Percentiles rank a stretch among this genome's conserved stretches.
These are phyloP conservation scores for Poa pratensis DNA, from an alignment of 176 grass and related monocot genomes.

Conservation along the genomic window DNA sequence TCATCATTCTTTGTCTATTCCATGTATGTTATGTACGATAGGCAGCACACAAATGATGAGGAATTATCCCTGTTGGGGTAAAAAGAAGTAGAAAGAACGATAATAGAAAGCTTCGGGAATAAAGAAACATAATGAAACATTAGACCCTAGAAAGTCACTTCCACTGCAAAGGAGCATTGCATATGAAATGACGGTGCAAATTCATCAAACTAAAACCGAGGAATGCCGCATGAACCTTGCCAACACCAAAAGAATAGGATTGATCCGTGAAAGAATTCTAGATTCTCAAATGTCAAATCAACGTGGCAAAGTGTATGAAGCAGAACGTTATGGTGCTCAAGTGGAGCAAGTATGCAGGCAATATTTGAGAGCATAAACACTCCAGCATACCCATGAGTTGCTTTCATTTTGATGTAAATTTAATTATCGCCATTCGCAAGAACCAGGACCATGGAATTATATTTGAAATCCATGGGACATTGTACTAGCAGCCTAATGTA, in stretches of 20 bases:
- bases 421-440: neutral
- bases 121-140: conserved; percentile 1
- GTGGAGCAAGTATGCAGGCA: neutral
- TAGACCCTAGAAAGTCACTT: neutral
- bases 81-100: neutral
- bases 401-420: neutral
- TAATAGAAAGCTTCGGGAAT: neutral
- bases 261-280: neutral
- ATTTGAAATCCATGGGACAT: neutral
- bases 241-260: neutral
- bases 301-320: conserved; percentile 27
- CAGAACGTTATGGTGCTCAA: neutral
- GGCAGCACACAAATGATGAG: neutral
- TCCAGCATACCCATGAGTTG: neutral
- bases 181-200: neutral
- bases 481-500: neutral
- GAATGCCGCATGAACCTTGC: neutral
- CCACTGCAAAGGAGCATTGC: neutral
- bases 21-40: neutral
- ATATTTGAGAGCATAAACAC: neutral
- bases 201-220: neutral
- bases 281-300: neutral
- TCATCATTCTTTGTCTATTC: neutral
- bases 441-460: neutral
- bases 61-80: neutral